Base-by-base conservation (phyloP, 1,284 basidiomycete genomes). In the Cryptococcus maquisensis region DNA sequence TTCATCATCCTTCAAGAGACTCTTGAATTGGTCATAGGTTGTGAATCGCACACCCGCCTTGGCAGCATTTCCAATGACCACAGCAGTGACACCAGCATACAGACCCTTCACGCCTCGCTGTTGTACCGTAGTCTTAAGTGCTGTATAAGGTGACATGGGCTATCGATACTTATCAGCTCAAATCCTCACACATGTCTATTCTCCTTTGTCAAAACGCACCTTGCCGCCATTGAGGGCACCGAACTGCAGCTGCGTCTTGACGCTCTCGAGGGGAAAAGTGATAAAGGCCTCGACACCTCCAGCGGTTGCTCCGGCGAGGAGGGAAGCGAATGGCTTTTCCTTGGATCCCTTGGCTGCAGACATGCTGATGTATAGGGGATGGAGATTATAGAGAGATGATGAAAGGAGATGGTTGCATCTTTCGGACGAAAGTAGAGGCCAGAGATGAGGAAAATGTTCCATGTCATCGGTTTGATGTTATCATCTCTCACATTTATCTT, bases 21-120 rank as follows among this genome's bases (percentile, higher is more conserved):
- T 79, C 78, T 98, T 98, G 79, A 95, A 95, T 71, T 88, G 83
- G 71, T 98, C 94, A 77, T 98, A 98, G 62, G 86, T 89, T 49
- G 96, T 83, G 75, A 98, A 98, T 26, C 95, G 82, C 42, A 98
- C 93, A 7, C 91, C 93, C 2, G 94, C 94, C 78, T 97, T 96
- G 62, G 83, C 73, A 0, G 91, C 83, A 71, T 96, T 96, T 4
- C 93, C 93, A n/a, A 90, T 80, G 4, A 95, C 83, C 18, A 96
- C 81, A 0, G 93, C 93, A 18, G 82, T 83, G 64, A 88, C 91
- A 68, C 90, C 91, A 1, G 90, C 88, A 62, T 94, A 94, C 10
- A 95, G 79, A 2, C 91, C 91, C 0, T 71, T 71, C 9, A 92
- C 63, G 12, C 91, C 91, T 61, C 89, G 84, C 9, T 81, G 81